phyloP scores from a whole-genome alignment of 2,329 filamentous ascomycete species.

The Davidsoniella neocaledoniae region DNA sequence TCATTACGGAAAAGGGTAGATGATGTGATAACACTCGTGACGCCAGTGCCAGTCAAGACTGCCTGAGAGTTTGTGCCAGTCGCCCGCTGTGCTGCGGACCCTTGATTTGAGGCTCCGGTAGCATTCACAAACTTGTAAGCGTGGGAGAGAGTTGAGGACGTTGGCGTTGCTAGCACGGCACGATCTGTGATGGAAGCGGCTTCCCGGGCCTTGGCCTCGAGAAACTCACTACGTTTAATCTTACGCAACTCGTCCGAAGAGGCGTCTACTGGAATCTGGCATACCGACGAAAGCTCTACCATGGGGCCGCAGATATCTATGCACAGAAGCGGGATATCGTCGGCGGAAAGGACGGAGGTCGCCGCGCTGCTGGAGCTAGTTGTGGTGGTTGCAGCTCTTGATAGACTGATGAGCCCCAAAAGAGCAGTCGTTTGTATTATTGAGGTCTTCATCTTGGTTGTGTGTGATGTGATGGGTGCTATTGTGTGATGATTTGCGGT shows the following conservation, averaged over 20 bases:
- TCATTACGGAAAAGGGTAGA: too few species aligned
- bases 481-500: not conserved
- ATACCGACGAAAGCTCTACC: conserved; percentile 25
- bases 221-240: conserved; percentile 17
- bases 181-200: not conserved
- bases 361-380: conserved; percentile 15
- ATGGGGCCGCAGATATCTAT: conserved; percentile 27
- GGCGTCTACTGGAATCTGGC: conserved; percentile 16
- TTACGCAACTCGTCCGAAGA: conserved; percentile 15
- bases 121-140: not conserved
- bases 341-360: conserved; percentile 19
- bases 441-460: conserved; percentile 7
- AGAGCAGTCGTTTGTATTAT: not conserved
- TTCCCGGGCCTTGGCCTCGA: conserved; percentile 1
- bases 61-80: too few species aligned
- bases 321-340: conserved; percentile 24
- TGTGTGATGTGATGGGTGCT: not conserved
- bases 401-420: conserved; percentile 14
- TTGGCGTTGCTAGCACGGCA: not conserved
- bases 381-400: conserved; percentile 17
- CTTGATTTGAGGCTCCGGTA: too few species aligned
- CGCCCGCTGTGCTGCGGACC: too few species aligned
- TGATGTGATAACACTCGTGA: too few species aligned
- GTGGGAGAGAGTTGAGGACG: not conserved
- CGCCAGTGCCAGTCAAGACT: too few species aligned